Evolutionary conservation across 345 rosid species (phyloP).

Genomic region (Conringia planisiliqua): DNA sequence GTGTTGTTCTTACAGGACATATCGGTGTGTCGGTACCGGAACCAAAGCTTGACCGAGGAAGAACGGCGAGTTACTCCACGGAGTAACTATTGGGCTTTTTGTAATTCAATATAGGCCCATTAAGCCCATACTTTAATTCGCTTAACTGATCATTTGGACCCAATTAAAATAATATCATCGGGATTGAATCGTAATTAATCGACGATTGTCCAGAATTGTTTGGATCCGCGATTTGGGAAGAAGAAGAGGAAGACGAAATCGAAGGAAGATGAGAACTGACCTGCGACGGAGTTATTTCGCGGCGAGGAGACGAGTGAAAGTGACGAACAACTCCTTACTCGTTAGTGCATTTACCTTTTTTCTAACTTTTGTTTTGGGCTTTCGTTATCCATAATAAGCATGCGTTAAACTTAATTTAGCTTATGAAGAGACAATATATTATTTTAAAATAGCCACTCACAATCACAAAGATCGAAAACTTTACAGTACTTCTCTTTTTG

Average conservation of each 20-base stretch:
- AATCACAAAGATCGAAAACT: not conserved
- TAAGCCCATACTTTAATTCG: not conserved
- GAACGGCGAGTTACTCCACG: not conserved
- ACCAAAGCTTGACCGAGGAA: constrained; percentile 1
- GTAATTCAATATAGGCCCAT: not conserved
- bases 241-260: not conserved
- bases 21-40: not conserved
- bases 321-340: not conserved
- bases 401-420: not conserved
- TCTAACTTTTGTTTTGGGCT: not conserved
- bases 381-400: not conserved
- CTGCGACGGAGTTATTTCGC: not conserved
- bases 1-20: constrained; percentile 2
- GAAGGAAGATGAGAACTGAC: not conserved
- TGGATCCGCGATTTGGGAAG: not conserved
- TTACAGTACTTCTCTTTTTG: not conserved
- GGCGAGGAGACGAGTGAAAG: not conserved
- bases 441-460: not conserved
- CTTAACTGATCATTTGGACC: not conserved
- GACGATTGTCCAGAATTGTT: not conserved
- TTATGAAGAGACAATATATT: not conserved
- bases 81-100: not conserved
- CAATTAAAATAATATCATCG: not conserved
- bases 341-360: not conserved
- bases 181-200: no score